Evolutionary conservation across 129 eudicot genomes (phyloP), one percentile per base, ranked within the genome.

Genomic region (Chrysanthemum lavandulifolium): DNA sequence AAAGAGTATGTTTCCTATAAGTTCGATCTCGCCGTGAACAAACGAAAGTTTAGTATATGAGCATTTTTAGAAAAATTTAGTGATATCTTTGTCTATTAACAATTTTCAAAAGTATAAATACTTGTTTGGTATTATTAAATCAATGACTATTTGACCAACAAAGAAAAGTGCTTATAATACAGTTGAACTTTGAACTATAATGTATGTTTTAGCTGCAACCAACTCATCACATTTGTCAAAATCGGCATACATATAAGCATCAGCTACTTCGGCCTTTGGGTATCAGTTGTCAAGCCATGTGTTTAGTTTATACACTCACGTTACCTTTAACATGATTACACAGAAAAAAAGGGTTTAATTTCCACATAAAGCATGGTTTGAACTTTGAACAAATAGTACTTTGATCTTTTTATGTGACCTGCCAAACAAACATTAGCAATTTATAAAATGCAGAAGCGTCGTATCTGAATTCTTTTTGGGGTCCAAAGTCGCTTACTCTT

Each of bases 331-430:
- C 45, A 36, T 36, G 45, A 36, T 36, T 36, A 36, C 45, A 36
- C 9, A 6, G 9, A 36, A 36, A 7, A 31, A 36, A 36, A 36
- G 45, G 1, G 45, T 36, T 18, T 47, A 7, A 19, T 66, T 66
- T 5, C 52, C 55, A 25, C 71, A 66, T 47, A 66, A 11, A 12
- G 55, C 55, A 65, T 45, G 70, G 14, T 47, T 45, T 56, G 21
- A 58, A 57, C 5, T n/a, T 55, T 57, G 36, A 31, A 31, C 36
- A 31, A 31, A 31, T 31, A 36, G 45, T 36, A 36, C 45, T 36
- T 36, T 36, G 45, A 36, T 36, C 45, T 36, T 36, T 36, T 36
- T 36, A 36, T 36, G 45, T 36, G 45, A 36, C 45, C 43, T 36
- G 45, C 45, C 45, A 6, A 36, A 36, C 45, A 36, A 6, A 8